Evolutionary conservation across 1,284 basidiomycete genomes (phyloP), one percentile per base, ranked within the genome.

Genomic region (Rhodotorula glutinis): DNA sequence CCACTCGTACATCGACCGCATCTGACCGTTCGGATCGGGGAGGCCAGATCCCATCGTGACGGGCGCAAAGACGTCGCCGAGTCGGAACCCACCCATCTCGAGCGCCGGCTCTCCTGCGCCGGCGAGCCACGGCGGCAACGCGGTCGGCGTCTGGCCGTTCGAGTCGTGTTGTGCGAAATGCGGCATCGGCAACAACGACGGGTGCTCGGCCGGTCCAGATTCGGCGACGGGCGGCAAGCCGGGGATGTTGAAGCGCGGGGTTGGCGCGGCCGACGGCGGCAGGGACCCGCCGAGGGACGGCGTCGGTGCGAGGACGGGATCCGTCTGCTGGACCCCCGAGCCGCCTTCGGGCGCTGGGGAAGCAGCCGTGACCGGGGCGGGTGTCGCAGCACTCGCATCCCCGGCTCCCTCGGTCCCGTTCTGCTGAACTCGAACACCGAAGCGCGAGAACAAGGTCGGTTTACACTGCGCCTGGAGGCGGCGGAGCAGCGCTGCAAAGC

Each of bases 401-500:
- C n/a, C 56, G 49, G 51, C 51, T 10, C 33, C 41, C 44, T 52
- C 49, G 21, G 47, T 25, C 4, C 49, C 27, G 1, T 10, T 27
- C 17, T 51, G n/a, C 27, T n/a, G 27, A 2, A 30, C 33, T 2
- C 66, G 66, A 3, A 68, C 66, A 29, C 66, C 66, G 29, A 63
- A 63, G 27, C 66, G 66, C 9, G 66, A 63, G n/a, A 71, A 61
- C 17, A 71, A 54, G 7, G 67, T 67, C 33, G 67, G 70, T 46
- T 67, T 67, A 60, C 63, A 72, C 33, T 72, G 70, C 41, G 67
- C 65, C 25, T 72, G 70, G 11, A 72, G 57, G 2, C 70, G 67
- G 7, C 60, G 58, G 21, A 72, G 65, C 3, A 72, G 63, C 0
- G 65, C 68, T 8, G 71, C 63, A 41, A 72, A 72, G 2, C 67